Evolutionary conservation across 2,329 filamentous ascomycete species (phyloP), one percentile per base, ranked within the genome.

Genomic region (Colletotrichum australisinense): DNA sequence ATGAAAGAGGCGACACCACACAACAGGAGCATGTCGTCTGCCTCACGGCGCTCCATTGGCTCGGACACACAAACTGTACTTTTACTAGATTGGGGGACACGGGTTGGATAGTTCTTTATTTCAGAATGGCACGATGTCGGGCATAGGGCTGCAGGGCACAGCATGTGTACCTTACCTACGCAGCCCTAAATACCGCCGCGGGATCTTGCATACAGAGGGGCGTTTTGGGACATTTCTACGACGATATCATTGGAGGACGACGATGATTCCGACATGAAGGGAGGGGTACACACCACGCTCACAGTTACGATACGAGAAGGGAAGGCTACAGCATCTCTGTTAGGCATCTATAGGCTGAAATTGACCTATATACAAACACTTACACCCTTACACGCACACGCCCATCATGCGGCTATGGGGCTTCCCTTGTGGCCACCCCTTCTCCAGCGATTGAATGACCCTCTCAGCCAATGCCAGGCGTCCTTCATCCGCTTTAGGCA

Each of bases 31-130:
- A 49, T 55, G 67, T 73, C 71, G 71, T 71, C n/a, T 24, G 67
- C 56, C 56, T 63, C 71, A 2, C 71, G 71, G 14, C 67, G 32
- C 4, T 14, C 19, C 4, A 73, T 73, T 73, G 71, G 67, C 62
- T 65, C 22, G 35, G 28, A 19, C 42, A 66, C 24, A 66, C 53
- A 42, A 53, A 26, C 26, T 42, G 52, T 53, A 55, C 38, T 12
- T n/a, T 28, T 53, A 28, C 5, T 11, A 16, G 52, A 42, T 19
- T 1, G 14, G 14, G 16, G 9, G 38, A 28, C n/a, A 46, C 16
- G 28, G 42, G 60, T 26, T 53, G 26, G 19, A 14, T 32, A 42
- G 46, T 55, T 32, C 22, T 30, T 26, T 38, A 22, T 46, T 28
- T 57, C 38, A 35, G 55, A 30, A 28, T 57, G 24, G 9, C 30